Evolutionary conservation across 768 basidiomycete genomes (phyloP), one percentile per base, ranked within the genome.

Genomic region (Paxillus ammoniavirescens): DNA sequence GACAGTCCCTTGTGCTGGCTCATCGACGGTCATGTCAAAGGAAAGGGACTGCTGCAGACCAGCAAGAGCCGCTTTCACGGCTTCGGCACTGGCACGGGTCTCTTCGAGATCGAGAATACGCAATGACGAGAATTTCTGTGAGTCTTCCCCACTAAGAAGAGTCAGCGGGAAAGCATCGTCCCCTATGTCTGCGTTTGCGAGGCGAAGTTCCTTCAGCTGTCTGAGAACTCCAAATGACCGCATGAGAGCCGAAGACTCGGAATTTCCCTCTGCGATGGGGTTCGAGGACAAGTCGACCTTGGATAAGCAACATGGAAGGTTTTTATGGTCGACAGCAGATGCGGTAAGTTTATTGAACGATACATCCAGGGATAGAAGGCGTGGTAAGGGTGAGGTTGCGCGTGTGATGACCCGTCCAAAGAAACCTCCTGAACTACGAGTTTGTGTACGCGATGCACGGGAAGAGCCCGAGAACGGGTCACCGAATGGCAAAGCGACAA

Each of bases 261-360:
- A 65, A 52, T 63, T 71, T 47, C 52, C 67, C 41, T 49, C 65
- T 18, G 80, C 80, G 3, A 93, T 76, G 5, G 89, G 88, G 58
- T 91, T 91, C 5, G 67, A 75, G 1, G 87, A 85, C 33, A 92
- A 63, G 63, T 89, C 77, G 35, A 91, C 56, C 64, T 82, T 87
- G 33, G 72, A 65, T 15, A 92, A 60, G 10, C 72, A 70, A 21
- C 70, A 61, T 0, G 91, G 91, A 3, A 92, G 58, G 40, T 65
- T 64, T 37, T 64, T 65, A 50, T 73, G 58, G 61, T 89, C 82
- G 57, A 93, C 82, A 3, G 74, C 66, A 13, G 67, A 66, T 8
- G 86, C 81, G 2, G 70, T 61, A 33, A 93, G 75, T 54, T 78
- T 77, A 71, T 93, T 93, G 66, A 83, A 72, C 1, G 89, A 87